A percentile compares a stretch with the other conserved stretches of the same genome.
Conservation (phyloP, 164 flowering plant species). For the Nymphaea colorata region DNA sequence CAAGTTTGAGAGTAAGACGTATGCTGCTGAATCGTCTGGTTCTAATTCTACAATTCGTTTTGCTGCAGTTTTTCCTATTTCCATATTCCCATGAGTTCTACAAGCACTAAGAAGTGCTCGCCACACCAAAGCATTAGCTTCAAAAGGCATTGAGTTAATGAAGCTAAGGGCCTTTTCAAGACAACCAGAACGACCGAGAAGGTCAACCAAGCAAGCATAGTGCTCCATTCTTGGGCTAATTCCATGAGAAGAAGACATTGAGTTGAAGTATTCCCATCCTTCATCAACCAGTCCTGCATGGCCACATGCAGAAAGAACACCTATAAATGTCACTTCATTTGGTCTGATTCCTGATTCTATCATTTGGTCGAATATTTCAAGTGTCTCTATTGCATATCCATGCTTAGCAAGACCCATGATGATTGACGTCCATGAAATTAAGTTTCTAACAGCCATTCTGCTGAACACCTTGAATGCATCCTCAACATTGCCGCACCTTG, state of each 20-base stretch:
- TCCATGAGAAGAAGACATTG: conserved; percentile 45
- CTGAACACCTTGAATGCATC: conserved; percentile 48
- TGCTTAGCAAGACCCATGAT: conserved; percentile 82
- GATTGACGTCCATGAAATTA: conserved; percentile 83
- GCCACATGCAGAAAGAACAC: conserved; percentile 80
- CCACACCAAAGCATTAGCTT: conserved; percentile 62
- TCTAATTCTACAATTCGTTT: conserved; percentile 51
- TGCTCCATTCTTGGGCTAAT: conserved; percentile 75
- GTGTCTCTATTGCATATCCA: conserved; percentile 52
- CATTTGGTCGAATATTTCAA: conserved; percentile 53
- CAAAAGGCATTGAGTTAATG: conserved; percentile 53
- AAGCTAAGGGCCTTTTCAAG: conserved; percentile 50
- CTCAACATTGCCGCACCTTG: conserved; percentile 67
- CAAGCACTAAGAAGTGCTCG: conserved; percentile 82
- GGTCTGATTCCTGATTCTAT: conserved; percentile 37
- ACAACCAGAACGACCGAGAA: conserved; percentile 59
- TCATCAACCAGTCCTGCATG: conserved; percentile 63
- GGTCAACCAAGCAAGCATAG: conserved; percentile 86
- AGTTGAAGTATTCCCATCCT: conserved; percentile 59
- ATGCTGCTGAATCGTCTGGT: conserved; percentile 60
- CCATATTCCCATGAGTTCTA: conserved; percentile 37
- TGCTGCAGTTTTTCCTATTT: conserved; percentile 53
- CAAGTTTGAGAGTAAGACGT: conserved; percentile 67
- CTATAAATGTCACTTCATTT: conserved; percentile 63
- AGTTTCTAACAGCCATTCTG: conserved; percentile 38